Evolutionary conservation across 1,284 basidiomycete species (phyloP).

Genomic region (Paramarasmius palmivorus): DNA sequence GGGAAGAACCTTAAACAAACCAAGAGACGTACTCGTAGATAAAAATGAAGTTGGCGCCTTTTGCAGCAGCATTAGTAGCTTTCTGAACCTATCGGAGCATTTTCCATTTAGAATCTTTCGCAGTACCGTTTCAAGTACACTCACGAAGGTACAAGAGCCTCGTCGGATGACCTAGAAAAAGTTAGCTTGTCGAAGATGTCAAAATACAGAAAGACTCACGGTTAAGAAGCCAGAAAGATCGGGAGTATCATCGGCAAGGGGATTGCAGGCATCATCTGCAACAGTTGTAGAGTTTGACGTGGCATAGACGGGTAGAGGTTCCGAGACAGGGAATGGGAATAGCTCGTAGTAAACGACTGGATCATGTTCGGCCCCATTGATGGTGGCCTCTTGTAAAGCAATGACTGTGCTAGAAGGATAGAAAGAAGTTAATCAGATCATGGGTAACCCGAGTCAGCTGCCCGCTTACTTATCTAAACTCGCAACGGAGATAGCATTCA

Average conservation of each 20-base stretch:
- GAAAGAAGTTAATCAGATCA: background rate
- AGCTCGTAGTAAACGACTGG: conserved; percentile 42
- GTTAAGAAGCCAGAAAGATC: conserved; percentile 43
- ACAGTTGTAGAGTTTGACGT: conserved; percentile 43
- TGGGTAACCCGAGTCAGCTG: background rate
- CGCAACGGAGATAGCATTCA: conserved; percentile 40
- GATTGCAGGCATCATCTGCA: conserved; percentile 47
- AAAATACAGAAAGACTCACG: background rate
- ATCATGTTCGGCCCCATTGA: conserved; percentile 38
- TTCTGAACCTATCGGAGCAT: conserved; percentile 37
- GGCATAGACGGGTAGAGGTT: conserved; percentile 40
- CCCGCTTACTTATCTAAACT: conserved; percentile 38
- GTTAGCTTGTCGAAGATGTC: no score
- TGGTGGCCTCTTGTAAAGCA: conserved; percentile 38
- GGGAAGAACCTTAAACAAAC: background rate
- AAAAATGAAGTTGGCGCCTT: conserved; percentile 46
- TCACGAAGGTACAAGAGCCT: conserved; percentile 3
- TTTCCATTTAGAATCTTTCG: background rate
- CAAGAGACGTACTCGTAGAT: conserved; percentile 50
- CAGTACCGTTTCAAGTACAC: background rate
- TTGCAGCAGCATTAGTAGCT: conserved; percentile 47
- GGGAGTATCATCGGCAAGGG: conserved; percentile 45
- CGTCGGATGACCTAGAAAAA: conserved; percentile 26
- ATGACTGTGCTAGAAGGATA: conserved; percentile 31
- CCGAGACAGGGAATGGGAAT: conserved; percentile 36